phyloP scores from a whole-genome alignment of 2,329 filamentous ascomycete species.

The Fusarium multiceps region DNA sequence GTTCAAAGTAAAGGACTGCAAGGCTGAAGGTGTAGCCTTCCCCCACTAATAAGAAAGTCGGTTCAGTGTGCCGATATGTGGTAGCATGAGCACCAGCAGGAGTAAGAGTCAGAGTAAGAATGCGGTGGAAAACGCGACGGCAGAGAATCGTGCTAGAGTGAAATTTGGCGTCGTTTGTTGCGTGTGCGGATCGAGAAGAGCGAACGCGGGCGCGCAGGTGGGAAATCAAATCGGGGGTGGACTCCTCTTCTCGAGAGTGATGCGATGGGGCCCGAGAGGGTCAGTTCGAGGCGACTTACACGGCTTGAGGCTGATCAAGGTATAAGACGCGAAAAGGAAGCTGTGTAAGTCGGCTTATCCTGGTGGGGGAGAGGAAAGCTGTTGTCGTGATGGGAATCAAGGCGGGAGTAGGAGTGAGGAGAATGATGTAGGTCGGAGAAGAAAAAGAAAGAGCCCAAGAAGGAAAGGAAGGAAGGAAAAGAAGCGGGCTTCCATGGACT shows the following conservation, averaged over 20 bases:
- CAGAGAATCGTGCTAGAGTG: constrained; percentile 21
- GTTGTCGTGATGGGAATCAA: constrained; percentile 22
- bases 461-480: constrained; percentile 35
- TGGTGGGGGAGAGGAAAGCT: constrained; percentile 1
- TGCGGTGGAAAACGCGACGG: constrained; percentile 22
- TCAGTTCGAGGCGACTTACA: constrained; percentile 48
- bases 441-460: constrained; percentile 29
- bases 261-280: constrained; percentile 4
- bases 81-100: constrained; percentile 36
- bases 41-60: constrained; percentile 45
- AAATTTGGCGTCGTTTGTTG: constrained; percentile 29
- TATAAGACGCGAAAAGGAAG: constrained; percentile 33
- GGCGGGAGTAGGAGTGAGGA: constrained; percentile 2
- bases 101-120: constrained; percentile 37
- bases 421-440: constrained; percentile 32
- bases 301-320: constrained; percentile 38
- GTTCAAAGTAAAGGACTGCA: constrained; percentile 38
- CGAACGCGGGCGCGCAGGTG: constrained; percentile 40
- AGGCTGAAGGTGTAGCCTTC: constrained; percentile 44
- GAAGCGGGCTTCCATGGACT: constrained; percentile 37
- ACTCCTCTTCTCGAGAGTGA: constrained; percentile 36
- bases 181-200: constrained; percentile 33
- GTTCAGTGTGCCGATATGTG: constrained; percentile 19
- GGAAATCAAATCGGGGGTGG: constrained; percentile 40
- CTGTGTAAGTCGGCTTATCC: constrained; percentile 7